Conservation (phyloP, 306 rosid genomes). For the Pyrus betulifolia region DNA sequence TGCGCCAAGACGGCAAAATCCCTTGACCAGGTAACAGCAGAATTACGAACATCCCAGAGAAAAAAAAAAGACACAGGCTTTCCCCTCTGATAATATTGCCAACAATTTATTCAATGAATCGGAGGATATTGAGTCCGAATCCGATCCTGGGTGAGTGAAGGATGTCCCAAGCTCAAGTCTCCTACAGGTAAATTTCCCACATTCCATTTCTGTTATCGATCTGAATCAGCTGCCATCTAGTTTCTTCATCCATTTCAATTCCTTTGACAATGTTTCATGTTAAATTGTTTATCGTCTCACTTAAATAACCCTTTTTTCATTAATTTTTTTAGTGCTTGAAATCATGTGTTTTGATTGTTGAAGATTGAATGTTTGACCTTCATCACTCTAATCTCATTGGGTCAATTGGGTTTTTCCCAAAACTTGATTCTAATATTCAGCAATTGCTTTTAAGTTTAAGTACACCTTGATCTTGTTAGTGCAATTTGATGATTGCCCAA, state of each 20-base stretch:
- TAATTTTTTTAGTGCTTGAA: not conserved
- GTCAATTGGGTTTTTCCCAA: not conserved
- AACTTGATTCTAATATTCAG: not conserved
- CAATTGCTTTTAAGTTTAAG: not conserved
- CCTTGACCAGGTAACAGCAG: not conserved
- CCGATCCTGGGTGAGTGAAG: conserved; percentile 3
- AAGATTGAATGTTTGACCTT: not conserved
- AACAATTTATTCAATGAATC: not conserved
- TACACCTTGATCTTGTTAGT: not conserved
- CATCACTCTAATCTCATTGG: not conserved
- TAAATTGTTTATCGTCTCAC: not conserved
- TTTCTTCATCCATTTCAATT: not conserved
- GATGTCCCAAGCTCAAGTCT: conserved; percentile 16
- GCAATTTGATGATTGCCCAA: not conserved
- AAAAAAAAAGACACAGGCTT: not conserved
- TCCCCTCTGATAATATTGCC: not conserved
- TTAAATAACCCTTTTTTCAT: not conserved
- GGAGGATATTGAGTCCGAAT: not conserved
- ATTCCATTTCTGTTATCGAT: not conserved
- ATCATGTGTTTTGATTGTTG: not conserved
- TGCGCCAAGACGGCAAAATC: not conserved
- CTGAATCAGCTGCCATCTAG: not conserved
- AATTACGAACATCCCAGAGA: not conserved
- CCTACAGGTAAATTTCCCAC: conserved; percentile 7
- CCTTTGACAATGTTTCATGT: not conserved